Conservation (phyloP, 106 monocot genomes). For the Allium fistulosum region DNA sequence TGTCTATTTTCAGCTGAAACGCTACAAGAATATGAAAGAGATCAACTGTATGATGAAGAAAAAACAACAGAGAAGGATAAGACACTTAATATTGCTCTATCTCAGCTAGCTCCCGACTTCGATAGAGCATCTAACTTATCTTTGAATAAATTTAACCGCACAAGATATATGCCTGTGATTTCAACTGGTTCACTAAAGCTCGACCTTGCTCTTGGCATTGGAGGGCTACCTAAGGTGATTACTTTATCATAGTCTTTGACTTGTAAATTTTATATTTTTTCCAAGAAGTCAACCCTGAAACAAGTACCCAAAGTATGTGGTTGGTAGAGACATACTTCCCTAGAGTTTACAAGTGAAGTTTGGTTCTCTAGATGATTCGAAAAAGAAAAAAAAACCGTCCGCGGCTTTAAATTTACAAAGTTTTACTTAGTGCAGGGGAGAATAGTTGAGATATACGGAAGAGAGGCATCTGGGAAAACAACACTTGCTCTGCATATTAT, state of each 20-base stretch:
- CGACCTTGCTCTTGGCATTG: conserved; percentile 83
- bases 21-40: conserved; percentile 51
- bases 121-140: conserved; percentile 76
- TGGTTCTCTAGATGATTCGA: too few species aligned
- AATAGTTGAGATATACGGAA: conserved; percentile 90
- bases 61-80: conserved; percentile 35
- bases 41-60: conserved; percentile 42
- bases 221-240: conserved; percentile 84
- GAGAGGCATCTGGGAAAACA: conserved; percentile 91
- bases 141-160: conserved; percentile 45
- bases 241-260: not conserved
- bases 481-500: conserved; percentile 91
- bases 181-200: conserved; percentile 86
- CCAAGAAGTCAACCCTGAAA: not conserved
- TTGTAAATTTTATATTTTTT: not conserved
- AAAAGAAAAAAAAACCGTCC: too few species aligned
- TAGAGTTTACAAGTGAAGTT: not conserved
- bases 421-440: conserved; percentile 61
- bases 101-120: conserved; percentile 70
- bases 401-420: not conserved
- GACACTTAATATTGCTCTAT: conserved; percentile 59
- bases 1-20: conserved; percentile 34
- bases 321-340: not conserved
- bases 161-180: conserved; percentile 42
- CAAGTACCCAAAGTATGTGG: not conserved